These are phyloP conservation scores for Diaporthe sp. DNA, from an alignment of 2,329 filamentous ascomycete species.

Conservation along the genomic window DNA sequence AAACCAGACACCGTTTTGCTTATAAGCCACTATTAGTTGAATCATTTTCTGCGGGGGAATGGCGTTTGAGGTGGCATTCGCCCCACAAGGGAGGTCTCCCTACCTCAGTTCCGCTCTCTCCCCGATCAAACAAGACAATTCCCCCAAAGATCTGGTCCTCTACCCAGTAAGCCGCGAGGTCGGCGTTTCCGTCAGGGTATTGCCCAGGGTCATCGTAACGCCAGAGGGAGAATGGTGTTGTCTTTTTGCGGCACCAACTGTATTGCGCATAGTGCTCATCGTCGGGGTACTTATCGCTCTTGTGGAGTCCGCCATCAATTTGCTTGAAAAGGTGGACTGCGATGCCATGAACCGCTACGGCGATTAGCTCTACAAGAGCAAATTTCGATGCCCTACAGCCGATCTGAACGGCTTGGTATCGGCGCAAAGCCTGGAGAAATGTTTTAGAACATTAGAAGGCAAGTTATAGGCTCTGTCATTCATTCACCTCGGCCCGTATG, in stretches of 20 bases:
- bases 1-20: neutral
- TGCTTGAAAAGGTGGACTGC: neutral
- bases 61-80: too few relatives aligned
- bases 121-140: neutral
- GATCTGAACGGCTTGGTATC: neutral
- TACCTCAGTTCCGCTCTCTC: neutral
- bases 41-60: too few relatives aligned
- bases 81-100: neutral
- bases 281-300: neutral
- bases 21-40: neutral
- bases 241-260: neutral
- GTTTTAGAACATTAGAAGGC: neutral
- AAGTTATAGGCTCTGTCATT: too few relatives aligned
- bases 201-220: neutral
- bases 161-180: neutral
- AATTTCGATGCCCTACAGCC: neutral
- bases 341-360: neutral
- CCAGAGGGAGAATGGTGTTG: neutral
- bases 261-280: neutral
- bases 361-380: neutral
- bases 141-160: conserved; percentile 12
- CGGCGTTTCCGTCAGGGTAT: conserved; percentile 1
- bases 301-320: neutral
- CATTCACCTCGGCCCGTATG: neutral
- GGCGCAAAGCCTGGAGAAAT: neutral